phyloP scores from a whole-genome alignment of 23 red algal genomes.

The Gracilariopsis chorda region DNA sequence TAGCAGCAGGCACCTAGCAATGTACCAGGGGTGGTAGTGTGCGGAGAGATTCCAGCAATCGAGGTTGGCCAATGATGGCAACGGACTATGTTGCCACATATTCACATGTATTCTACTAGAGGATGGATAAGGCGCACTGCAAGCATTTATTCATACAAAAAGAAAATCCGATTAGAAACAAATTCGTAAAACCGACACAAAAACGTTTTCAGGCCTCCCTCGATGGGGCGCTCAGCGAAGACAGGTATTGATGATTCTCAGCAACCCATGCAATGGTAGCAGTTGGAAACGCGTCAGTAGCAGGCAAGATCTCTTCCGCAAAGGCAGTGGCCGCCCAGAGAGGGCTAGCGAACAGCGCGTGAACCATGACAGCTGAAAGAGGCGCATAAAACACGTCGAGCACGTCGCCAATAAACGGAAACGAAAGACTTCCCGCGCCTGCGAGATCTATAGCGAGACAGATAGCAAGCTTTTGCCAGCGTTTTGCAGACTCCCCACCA shows the following conservation, averaged over 20 bases:
- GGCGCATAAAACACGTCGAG: slow-evolving; percentile 48
- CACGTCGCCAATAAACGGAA: slow-evolving; percentile 47
- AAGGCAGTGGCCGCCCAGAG: slow-evolving; percentile 11
- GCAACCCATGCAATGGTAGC: slow-evolving; percentile 55
- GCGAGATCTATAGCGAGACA: slow-evolving; percentile 54
- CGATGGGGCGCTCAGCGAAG: neutral
- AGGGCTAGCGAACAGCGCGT: slow-evolving; percentile 49
- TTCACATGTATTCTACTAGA: too few species aligned
- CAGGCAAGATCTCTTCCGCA: slow-evolving; percentile 57
- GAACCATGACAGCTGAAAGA: slow-evolving; percentile 39
- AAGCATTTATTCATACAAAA: too few species aligned
- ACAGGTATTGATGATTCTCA: slow-evolving; percentile 22
- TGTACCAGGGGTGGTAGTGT: too few species aligned
- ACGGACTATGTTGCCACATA: too few species aligned
- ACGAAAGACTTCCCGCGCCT: slow-evolving; percentile 40
- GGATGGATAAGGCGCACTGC: too few species aligned
- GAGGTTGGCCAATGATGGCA: too few species aligned
- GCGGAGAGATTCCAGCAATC: too few species aligned
- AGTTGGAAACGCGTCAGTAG: slow-evolving; percentile 51
- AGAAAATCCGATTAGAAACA: too few species aligned
- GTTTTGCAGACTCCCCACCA: neutral
- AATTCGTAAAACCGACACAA: too few species aligned
- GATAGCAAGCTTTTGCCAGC: slow-evolving; percentile 58
- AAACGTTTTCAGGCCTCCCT: too few species aligned
- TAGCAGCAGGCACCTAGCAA: too few species aligned